A percentile compares a stretch with the other conserved stretches of the same genome.
Conservation (phyloP, 106 monocot species). For the Apostasia shenzhenica region DNA sequence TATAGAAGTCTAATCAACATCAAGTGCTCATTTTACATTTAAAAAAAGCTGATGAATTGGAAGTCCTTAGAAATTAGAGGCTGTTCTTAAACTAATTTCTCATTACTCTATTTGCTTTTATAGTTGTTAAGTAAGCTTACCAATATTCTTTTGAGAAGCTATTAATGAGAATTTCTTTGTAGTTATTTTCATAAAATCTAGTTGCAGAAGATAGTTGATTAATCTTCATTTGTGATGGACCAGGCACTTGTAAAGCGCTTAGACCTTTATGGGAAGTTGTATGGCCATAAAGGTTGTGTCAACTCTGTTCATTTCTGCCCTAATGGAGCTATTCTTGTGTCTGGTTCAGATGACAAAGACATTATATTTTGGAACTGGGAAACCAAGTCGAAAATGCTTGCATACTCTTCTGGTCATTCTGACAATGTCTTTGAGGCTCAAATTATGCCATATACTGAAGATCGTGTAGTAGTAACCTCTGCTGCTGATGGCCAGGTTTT, state of each 20-base stretch:
- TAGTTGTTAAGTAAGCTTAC: background rate
- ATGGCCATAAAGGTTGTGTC: constrained; percentile 73
- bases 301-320: constrained; percentile 74
- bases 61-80: no score
- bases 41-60: no score
- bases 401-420: constrained; percentile 70
- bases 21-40: no score
- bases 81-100: background rate
- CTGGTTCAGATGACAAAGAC: constrained; percentile 81
- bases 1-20: no score
- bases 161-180: no score
- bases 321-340: constrained; percentile 60
- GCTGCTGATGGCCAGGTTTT: constrained; percentile 90
- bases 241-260: constrained; percentile 60
- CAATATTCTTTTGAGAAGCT: no score
- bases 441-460: constrained; percentile 85
- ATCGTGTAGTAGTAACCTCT: constrained; percentile 60
- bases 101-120: background rate
- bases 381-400: constrained; percentile 31
- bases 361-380: constrained; percentile 85
- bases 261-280: constrained; percentile 43
- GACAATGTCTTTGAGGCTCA: constrained; percentile 80
- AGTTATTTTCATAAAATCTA: no score
- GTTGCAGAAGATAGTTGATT: background rate
- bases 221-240: background rate